phyloP scores from a whole-genome alignment of 768 basidiomycete genomes.

The Termitomyces sp. region DNA sequence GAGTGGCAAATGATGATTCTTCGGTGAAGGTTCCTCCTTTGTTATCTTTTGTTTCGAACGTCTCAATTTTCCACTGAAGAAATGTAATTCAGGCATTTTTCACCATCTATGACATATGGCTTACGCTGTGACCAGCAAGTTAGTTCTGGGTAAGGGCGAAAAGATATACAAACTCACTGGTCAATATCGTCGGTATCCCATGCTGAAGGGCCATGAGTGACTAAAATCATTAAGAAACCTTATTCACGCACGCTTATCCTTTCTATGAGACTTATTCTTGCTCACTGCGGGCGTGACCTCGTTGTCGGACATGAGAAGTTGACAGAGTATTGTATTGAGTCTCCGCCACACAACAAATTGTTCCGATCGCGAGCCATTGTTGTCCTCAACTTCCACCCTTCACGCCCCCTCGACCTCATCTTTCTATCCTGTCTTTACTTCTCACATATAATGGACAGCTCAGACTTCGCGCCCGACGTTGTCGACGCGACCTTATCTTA shows the following conservation, averaged over 20 bases:
- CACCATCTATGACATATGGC: conserved; percentile 11
- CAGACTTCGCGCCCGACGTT: conserved; percentile 26
- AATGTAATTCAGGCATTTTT: not conserved
- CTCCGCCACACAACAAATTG: conserved; percentile 8
- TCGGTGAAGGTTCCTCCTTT: conserved; percentile 83
- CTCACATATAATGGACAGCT: conserved; percentile 43
- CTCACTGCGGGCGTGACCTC: conserved; percentile 44
- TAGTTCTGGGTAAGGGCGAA: conserved; percentile 3
- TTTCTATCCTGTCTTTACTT: conserved; percentile 8
- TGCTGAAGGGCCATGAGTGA: conserved; percentile 45
- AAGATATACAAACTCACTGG: conserved; percentile 61
- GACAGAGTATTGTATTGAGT: not conserved
- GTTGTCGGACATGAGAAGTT: conserved; percentile 36
- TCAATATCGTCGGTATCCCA: conserved; percentile 99
- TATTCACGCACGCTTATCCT: conserved; percentile 82
- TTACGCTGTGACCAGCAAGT: conserved; percentile 35
- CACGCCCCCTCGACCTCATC: conserved; percentile 1
- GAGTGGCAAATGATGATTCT: conserved; percentile 96
- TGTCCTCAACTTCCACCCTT: not conserved
- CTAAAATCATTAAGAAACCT: not conserved
- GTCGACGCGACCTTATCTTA: conserved; percentile 39
- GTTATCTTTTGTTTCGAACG: conserved; percentile 73
- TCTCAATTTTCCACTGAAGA: conserved; percentile 81
- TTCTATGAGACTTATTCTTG: conserved; percentile 88
- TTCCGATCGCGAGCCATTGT: conserved; percentile 7